These are phyloP conservation scores for Sorghum bicolor DNA, from an alignment of 176 grass and related monocot genomes.

Conservation along the genomic window Sorghum_bicolor_NCBIv3 NC_012870.2:61552501-61553000, in stretches of 20 bases:
- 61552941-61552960: neutral
- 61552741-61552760: slow-evolving; percentile 1
- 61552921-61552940: neutral
- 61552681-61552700: neutral
- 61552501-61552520: neutral
- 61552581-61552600: neutral
- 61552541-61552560: slow-evolving; percentile 18
- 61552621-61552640: neutral
- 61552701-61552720: neutral
- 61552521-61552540: neutral
- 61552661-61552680: neutral
- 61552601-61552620: slow-evolving; percentile 4
- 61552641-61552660: slow-evolving; percentile 23
- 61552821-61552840: neutral
- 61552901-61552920: neutral
- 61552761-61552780: neutral
- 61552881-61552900: neutral
- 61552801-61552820: neutral
- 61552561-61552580: slow-evolving; percentile 9
- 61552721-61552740: slow-evolving; percentile 1
- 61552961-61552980: neutral
- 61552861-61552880: neutral
- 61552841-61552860: neutral
- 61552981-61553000: neutral
- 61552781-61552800: neutral